Conservation (phyloP, 202 grass and related monocot genomes). For the Elaeis oleifera region DNA sequence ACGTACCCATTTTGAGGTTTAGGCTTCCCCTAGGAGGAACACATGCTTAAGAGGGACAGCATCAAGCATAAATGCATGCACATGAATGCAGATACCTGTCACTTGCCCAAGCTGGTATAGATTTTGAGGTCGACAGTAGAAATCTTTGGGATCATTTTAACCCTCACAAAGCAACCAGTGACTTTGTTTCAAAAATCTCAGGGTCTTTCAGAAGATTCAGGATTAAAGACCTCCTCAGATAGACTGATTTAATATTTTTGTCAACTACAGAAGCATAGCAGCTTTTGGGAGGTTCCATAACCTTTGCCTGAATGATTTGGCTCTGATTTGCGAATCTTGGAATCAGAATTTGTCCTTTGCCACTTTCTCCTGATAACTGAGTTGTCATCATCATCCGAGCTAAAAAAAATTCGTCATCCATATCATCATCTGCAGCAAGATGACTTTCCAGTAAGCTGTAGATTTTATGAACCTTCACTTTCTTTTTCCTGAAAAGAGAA, state of each 20-base stretch:
- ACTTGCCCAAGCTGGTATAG: constrained; percentile 59
- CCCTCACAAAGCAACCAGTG: constrained; percentile 63
- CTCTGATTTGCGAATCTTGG: constrained; percentile 20
- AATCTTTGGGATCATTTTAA: constrained; percentile 29
- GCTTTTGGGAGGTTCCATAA: constrained; percentile 34
- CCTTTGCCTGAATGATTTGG: constrained; percentile 13
- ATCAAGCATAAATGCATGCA: constrained; percentile 13
- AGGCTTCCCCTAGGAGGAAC: too few relatives aligned
- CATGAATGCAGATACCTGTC: constrained; percentile 39
- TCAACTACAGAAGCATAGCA: constrained; percentile 42
- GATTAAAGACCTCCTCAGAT: constrained; percentile 60
- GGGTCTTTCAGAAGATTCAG: constrained; percentile 43
- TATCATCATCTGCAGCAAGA: constrained; percentile 47
- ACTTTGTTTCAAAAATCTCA: constrained; percentile 67
- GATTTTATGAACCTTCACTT: constrained; percentile 48
- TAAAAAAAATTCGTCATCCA: constrained; percentile 38
- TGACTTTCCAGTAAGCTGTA: constrained; percentile 52
- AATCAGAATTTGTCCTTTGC: constrained; percentile 17
- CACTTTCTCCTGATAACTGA: constrained; percentile 23
- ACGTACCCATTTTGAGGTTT: too few relatives aligned
- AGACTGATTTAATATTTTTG: constrained; percentile 58
- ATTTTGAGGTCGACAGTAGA: constrained; percentile 27
- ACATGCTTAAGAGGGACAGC: neutral
- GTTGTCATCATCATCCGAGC: constrained; percentile 33
- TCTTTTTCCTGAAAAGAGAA: constrained; percentile 52